Base-by-base conservation (phyloP, 179 eudicot genomes). In the Nepenthes alata region DNA sequence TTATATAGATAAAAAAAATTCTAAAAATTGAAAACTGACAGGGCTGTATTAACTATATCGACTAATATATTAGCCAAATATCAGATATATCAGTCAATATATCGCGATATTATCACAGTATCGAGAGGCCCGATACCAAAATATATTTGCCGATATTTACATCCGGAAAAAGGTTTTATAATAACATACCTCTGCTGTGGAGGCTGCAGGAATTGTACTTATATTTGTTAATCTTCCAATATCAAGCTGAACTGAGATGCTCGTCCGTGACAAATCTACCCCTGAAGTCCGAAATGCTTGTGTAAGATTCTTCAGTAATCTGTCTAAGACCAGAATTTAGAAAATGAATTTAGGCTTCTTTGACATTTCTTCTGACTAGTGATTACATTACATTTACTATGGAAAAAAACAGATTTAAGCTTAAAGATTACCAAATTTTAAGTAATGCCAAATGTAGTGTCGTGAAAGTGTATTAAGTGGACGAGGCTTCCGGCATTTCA, bases 161-260 rank as follows among this genome's bases (percentile, higher is more conserved):
- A 41, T 41, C 8, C 0, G 6, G 8, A 41, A 7, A 52, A 52
- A 2, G 13, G 55, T 52, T 5, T 15, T n/a, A 12, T 5, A 13
- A 13, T 52, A 2, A 3, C 25, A 62, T 55, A 81, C 89, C 84
- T 72, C 83, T 10, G 45, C 38, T 62, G 59, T 34, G 35, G 66
- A 68, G 50, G 70, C 35, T 57, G 75, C 53, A 39, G 68, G 41
- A 60, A 60, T 55, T 35, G 59, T 57, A 57, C 72, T 67, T 50
- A 48, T 65, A 41, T 70, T 76, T 69, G 64, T 70, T 61, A 58
- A 79, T 72, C 78, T 85, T 55, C 83, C 77, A 57, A 89, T 64
- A 72, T 93, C 98, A 67, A 93, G 86, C 63, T 89, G 84, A 55
- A 93, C 95, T 2, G 91, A 80, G 76, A 93, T 85, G 67, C 70